Evolutionary conservation across 2,329 filamentous ascomycete genomes (phyloP), one percentile per base, ranked within the genome.

Genomic region (Neonectria magnoliae): DNA sequence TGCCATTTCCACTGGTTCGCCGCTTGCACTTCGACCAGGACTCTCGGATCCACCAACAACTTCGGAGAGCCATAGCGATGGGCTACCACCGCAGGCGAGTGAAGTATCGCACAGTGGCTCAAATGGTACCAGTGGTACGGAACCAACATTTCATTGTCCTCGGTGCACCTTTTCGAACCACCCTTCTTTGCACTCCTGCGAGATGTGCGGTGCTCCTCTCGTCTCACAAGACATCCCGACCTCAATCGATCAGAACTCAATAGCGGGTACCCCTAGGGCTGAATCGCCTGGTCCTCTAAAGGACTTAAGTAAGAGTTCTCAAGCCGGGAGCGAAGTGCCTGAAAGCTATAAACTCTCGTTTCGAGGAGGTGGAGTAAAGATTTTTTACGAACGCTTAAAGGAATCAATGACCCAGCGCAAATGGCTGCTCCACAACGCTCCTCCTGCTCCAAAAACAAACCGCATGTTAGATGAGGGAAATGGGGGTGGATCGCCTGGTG

Each of bases 131-230:
- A 44, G 62, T 38, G 67, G 68, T 38, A n/a, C 70, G 25, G 33
- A 61, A 16, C 78, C 82, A 2, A 81, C 82, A 1, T 87, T 90
- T 65, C 82, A 87, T 58, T 99, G 96, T 74, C 93, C 93, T 8
- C 86, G 96, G 66, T 99, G 96, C 76, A 99, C 96, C 1, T 98
- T 98, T 74, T 85, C 91, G 42, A 99, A 99, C 71, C 93, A 98
- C 75, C 93, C 94, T 1, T 97, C 93, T 3, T 81, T 99, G 13
- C 81, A 89, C 13, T 88, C 90, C 5, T 99, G 96, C 75, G 96
- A 99, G 79, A 94, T 99, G 57, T 99, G 96, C 74, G 93, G 93
- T 13, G 93, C 91, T 0, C 87, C 93, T 8, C 82, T 98, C 4
- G 80, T 89, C 54, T 88, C 88, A 14, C 85, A 83, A 67, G 82